Evolutionary conservation across 345 rosid genomes (phyloP), one percentile per base, ranked within the genome.

Genomic region (Boechera retrofracta): DNA sequence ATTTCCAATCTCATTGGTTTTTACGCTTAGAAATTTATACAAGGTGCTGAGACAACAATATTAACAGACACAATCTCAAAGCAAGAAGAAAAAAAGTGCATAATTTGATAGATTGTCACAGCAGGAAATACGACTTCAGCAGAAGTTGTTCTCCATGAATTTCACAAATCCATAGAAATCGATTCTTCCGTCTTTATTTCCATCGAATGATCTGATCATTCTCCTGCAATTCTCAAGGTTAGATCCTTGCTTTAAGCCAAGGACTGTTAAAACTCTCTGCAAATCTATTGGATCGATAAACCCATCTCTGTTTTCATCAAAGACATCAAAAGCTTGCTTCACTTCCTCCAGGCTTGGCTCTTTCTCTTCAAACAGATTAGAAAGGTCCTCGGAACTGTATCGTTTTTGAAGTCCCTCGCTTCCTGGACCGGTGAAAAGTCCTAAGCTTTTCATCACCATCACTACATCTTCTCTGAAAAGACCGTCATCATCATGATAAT

Each of bases 341-440:
- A 87, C 68, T 75, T 93, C 98, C 66, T 85, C 90, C 77, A 87
- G 67, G 72, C 98, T 91, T 0, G 94, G 94, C 81, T 88, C 96
- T 74, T 84, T 75, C 83, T 93, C 96, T 36, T 86, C 90, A 77
- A 93, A 91, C 79, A 91, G 49, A 83, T 76, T 72, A 0, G 82
- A 66, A 75, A 91, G 67, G 71, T 85, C 91, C 51, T 80, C 48
- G 15, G 81, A 67, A 66, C 77, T 74, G 66, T 79, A 78, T 6
- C 29, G 51, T 67, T 75, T 82, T 13, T 76, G 72, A 45, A 86
- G 83, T 28, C 83, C 84, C 65, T 72, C 85, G 24, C 79, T 69
- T 77, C 77, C 91, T 18, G 41, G 71, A 71, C 75, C 77, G 79
- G 80, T 67, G 57, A 72, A 48, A 79, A 89, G 77, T 41, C 92